Conservation (phyloP, 2,329 filamentous ascomycete species). For the Penicillium palitans region DNA sequence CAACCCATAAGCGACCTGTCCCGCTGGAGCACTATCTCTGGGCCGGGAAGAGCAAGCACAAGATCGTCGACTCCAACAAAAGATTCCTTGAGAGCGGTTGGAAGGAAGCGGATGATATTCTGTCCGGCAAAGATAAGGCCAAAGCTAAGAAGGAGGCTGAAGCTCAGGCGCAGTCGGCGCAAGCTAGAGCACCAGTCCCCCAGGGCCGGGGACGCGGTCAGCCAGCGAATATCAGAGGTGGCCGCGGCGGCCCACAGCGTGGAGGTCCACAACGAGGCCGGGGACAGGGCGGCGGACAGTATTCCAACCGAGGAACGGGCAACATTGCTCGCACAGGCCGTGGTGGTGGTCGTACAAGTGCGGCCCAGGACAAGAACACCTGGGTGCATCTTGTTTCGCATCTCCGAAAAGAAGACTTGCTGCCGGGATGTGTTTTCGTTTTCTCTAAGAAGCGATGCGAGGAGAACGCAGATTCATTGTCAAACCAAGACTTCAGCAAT, state of each 20-base stretch:
- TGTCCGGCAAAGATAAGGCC: slow-evolving; percentile 78
- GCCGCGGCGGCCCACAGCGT: slow-evolving; percentile 41
- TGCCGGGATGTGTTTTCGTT: slow-evolving; percentile 95
- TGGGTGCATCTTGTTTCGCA: slow-evolving; percentile 96
- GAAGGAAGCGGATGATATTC: slow-evolving; percentile 84
- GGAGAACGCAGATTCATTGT: slow-evolving; percentile 92
- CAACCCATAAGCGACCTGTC: slow-evolving; percentile 90
- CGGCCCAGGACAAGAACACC: slow-evolving; percentile 90
- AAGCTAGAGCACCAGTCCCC: slow-evolving; percentile 53
- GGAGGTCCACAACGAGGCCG: slow-evolving; percentile 45
- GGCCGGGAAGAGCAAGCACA: slow-evolving; percentile 88
- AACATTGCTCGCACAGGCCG: slow-evolving; percentile 89
- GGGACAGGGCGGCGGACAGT: slow-evolving; percentile 57
- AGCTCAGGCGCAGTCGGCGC: slow-evolving; percentile 48
- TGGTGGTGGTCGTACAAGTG: slow-evolving; percentile 80
- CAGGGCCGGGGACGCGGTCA: slow-evolving; percentile 56
- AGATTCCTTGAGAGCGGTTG: slow-evolving; percentile 88
- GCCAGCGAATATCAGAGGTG: slow-evolving; percentile 48
- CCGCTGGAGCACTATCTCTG: slow-evolving; percentile 95
- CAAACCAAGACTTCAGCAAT: slow-evolving; percentile 92
- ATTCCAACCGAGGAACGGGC: slow-evolving; percentile 63
- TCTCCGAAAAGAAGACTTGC: slow-evolving; percentile 78
- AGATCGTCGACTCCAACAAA: slow-evolving; percentile 92
- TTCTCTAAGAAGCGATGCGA: slow-evolving; percentile 98
- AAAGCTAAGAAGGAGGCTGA: slow-evolving; percentile 57